Percentiles rank a stretch among this genome's conserved stretches.
These are phyloP conservation scores for Phylloporus sp. DNA, from an alignment of 768 basidiomycete species.

Conservation along the genomic window DNA sequence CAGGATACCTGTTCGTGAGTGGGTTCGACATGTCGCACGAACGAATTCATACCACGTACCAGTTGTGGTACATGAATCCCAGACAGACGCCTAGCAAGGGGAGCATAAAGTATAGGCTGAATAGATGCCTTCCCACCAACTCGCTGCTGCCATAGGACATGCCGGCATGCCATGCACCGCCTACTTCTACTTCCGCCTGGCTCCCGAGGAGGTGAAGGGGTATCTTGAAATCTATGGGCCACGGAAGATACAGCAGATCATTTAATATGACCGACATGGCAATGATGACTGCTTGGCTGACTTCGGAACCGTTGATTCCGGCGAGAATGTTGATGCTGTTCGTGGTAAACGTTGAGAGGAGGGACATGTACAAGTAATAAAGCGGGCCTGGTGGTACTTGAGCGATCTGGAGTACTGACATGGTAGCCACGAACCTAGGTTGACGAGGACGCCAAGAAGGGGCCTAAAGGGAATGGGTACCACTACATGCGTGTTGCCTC, in stretches of 20 bases:
- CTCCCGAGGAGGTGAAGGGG: constrained; percentile 67
- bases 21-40: not conserved
- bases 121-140: constrained; percentile 88
- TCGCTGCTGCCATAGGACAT: constrained; percentile 83
- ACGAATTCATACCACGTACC: constrained; percentile 46
- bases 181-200: constrained; percentile 62
- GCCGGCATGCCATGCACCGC: constrained; percentile 77
- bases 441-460: constrained; percentile 72
- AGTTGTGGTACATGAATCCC: constrained; percentile 94
- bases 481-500: constrained; percentile 89
- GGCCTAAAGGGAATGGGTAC: constrained; percentile 78
- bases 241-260: constrained; percentile 91
- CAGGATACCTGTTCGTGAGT: constrained; percentile 76
- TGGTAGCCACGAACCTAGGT: constrained; percentile 66
- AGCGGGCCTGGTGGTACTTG: constrained; percentile 61
- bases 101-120: constrained; percentile 96
- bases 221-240: constrained; percentile 69
- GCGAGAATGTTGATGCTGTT: constrained; percentile 99
- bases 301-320: constrained; percentile 96
- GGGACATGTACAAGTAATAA: constrained; percentile 95
- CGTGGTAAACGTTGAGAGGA: constrained; percentile 93
- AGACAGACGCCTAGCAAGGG: constrained; percentile 87
- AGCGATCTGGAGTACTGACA: not conserved
- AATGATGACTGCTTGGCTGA: constrained; percentile 88
- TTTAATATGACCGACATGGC: constrained; percentile 87